Base-by-base conservation (phyloP, 2,329 filamentous ascomycete species). In the Tolypocladium paradoxum region DNA sequence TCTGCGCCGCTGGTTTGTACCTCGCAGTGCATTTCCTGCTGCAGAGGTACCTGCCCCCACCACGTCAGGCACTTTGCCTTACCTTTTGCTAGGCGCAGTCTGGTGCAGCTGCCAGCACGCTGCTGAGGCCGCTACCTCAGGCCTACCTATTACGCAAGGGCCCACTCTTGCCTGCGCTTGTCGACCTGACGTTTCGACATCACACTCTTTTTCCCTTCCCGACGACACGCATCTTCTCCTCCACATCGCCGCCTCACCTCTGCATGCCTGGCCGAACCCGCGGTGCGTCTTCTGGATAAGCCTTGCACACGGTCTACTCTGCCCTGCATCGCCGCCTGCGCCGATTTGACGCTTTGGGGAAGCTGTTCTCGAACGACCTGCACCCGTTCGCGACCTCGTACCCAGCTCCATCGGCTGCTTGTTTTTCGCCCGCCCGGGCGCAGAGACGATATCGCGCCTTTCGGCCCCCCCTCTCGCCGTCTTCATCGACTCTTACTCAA, bases 311-410 rank as follows among this genome's bases (percentile, higher is more conserved):
- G 1, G 16, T 33, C 43, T 52, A 4, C 35, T 31, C 29, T 22
- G n/a, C 11, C n/a, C 50, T 36, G 38, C 50, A 35, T 36, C 27
- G 47, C 40, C 45, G 4, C 20, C 49, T 49, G 50, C 34, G 38
- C 52, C 57, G 24, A 47, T 48, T 54, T 49, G 53, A 40, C 54
- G 35, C 47, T 46, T 47, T 48, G 37, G 43, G 29, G 37, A 49
- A 70, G 64, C 68, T 70, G 60, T 64, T 65, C 59, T 56, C 61
- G 63, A 68, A 63, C 68, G 70, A 67, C 68, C 68, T 73, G 70
- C 70, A 73, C 70, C 61, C 67, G 67, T 65, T 65, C 65, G 64
- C 55, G 64, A 60, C 66, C 60, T 58, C 57, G 58, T 53, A 50
- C 53, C 57, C 52, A 55, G 52, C 47, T 45, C 54, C 53, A 29